Percentiles rank a stretch among this genome's conserved stretches.
Evolutionary conservation across 2,329 filamentous ascomycete species (phyloP).

Genomic region (Beauveria scarabaeidicola): DNA sequence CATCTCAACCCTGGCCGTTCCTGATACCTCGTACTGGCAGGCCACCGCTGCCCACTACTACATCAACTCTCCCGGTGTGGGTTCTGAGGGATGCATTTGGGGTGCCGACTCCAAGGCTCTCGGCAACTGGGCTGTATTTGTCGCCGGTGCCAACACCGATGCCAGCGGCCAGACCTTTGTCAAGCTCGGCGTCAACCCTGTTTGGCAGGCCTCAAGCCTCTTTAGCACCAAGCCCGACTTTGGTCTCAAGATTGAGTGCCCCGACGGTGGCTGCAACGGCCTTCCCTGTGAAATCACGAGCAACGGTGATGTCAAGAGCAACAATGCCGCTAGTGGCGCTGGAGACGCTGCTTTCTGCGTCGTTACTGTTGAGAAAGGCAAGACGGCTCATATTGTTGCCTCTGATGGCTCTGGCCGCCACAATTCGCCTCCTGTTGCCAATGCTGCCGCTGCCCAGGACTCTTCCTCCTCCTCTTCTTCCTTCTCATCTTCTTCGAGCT

Average conservation of each 20-base stretch:
- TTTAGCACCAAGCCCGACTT: conserved; percentile 52
- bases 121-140: conserved; percentile 72
- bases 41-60: conserved; percentile 70
- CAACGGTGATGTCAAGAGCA: conserved; percentile 51
- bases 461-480: conserved; percentile 13
- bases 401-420: conserved; percentile 27
- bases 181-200: conserved; percentile 72
- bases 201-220: conserved; percentile 52
- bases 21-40: conserved; percentile 61
- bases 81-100: conserved; percentile 61
- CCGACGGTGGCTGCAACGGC: conserved; percentile 57
- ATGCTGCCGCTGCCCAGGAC: conserved; percentile 14
- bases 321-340: conserved; percentile 48
- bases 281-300: conserved; percentile 68
- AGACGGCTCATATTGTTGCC: conserved; percentile 59
- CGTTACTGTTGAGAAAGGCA: conserved; percentile 61
- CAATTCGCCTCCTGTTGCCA: background rate
- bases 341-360: conserved; percentile 66
- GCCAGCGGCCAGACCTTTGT: conserved; percentile 57
- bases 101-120: conserved; percentile 51
- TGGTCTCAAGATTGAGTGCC: conserved; percentile 63
- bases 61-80: conserved; percentile 65
- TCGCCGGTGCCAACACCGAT: conserved; percentile 67
- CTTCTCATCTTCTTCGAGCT: conserved; percentile 7
- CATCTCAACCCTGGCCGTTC: conserved; percentile 57